Conservation (phyloP, 371 early-diverging fungal species). For the Capillidium rhysosporum region DNA sequence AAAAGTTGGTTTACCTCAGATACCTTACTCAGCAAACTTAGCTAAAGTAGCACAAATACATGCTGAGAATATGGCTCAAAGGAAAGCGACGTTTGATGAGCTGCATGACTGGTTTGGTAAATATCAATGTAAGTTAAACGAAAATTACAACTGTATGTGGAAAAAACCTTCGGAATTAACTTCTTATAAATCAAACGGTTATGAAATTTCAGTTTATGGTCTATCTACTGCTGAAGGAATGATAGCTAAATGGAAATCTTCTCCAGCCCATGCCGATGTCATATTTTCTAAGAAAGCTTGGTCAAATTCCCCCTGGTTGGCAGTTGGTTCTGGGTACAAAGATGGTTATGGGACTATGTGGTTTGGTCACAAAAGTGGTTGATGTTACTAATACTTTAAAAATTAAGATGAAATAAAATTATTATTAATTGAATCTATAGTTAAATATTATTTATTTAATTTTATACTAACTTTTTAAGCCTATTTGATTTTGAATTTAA, state of each 20-base stretch:
- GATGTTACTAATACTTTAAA: too few relatives aligned
- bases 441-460: too few relatives aligned
- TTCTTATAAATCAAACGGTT: not conserved
- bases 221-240: not conserved
- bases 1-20: too few relatives aligned
- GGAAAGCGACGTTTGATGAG: not conserved
- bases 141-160: not conserved
- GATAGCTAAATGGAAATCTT: not conserved
- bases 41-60: not conserved
- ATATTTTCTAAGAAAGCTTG: not conserved
- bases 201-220: not conserved
- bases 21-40: not conserved
- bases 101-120: not conserved
- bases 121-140: not conserved
- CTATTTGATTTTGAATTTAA: too few relatives aligned
- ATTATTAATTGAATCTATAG: too few relatives aligned
- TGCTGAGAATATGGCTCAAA: not conserved
- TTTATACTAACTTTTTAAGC: too few relatives aligned
- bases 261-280: not conserved
- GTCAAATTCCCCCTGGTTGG: not conserved
- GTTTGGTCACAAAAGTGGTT: too few relatives aligned
- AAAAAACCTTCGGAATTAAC: not conserved
- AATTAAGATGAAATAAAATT: too few relatives aligned
- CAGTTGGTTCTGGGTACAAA: not conserved
- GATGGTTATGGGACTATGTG: too few relatives aligned